phyloP scores from a whole-genome alignment of 2,329 filamentous ascomycete genomes.

The Verticillium zaregamsianum region DNA sequence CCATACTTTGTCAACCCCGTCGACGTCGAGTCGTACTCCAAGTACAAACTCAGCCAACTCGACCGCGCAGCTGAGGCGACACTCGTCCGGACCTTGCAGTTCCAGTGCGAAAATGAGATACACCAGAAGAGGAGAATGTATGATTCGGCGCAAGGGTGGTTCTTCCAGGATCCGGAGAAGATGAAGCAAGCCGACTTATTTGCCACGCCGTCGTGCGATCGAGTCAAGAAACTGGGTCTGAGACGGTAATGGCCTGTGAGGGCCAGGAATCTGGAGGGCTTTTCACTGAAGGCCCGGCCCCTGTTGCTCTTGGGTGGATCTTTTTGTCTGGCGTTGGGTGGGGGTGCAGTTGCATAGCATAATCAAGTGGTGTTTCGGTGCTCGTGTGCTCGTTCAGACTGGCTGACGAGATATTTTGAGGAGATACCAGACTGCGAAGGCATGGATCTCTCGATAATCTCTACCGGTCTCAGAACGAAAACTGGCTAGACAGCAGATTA shows the following conservation, averaged over 20 bases:
- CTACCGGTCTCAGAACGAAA: not conserved
- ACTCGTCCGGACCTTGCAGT: slow-evolving; percentile 63
- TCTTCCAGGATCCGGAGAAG: slow-evolving; percentile 75
- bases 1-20: slow-evolving; percentile 81
- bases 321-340: not conserved
- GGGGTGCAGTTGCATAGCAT: not conserved
- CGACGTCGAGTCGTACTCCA: slow-evolving; percentile 68
- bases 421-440: not conserved
- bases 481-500: slow-evolving; percentile 11
- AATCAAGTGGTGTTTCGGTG: not conserved
- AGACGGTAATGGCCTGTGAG: not conserved
- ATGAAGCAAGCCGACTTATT: slow-evolving; percentile 63
- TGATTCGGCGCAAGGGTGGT: slow-evolving; percentile 82
- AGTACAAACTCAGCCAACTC: slow-evolving; percentile 66
- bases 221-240: not conserved
- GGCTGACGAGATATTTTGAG: not conserved
- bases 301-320: not conserved
- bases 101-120: slow-evolving; percentile 72
- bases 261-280: too few species aligned
- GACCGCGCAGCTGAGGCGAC: slow-evolving; percentile 74
- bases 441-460: not conserved
- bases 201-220: slow-evolving; percentile 45
- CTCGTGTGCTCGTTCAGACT: not conserved
- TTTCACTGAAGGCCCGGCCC: not conserved
- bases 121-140: slow-evolving; percentile 60